These are phyloP conservation scores for Nitzschia inconspicua DNA, from an alignment of 108 stramenopile species.

Conservation along the genomic window DNA sequence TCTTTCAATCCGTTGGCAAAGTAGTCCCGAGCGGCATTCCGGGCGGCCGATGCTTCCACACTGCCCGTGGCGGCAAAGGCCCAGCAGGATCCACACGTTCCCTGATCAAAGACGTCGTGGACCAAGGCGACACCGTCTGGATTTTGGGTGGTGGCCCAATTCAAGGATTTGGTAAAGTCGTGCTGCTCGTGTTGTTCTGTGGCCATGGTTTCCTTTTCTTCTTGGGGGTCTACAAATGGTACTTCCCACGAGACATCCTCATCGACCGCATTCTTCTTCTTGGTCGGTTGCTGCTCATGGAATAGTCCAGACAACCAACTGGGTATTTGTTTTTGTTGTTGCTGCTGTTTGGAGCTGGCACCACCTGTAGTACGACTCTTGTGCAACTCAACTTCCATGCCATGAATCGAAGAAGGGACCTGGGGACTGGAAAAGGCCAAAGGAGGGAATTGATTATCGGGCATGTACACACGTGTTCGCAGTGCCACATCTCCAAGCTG, in stretches of 20 bases:
- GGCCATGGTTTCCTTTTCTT: neutral
- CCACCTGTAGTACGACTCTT: too few relatives aligned
- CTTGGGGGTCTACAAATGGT: neutral
- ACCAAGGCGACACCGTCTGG: conserved; percentile 77
- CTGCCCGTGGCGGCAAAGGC: conserved; percentile 95
- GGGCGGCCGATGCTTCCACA: conserved; percentile 80
- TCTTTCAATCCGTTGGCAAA: neutral
- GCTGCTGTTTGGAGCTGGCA: conserved; percentile 1
- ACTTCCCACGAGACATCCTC: neutral
- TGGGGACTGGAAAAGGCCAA: conserved; percentile 2
- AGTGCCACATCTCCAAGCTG: too few relatives aligned
- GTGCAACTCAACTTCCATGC: neutral
- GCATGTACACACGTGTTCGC: too few relatives aligned
- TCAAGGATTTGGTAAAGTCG: conserved; percentile 26
- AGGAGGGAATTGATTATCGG: too few relatives aligned
- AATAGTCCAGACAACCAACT: neutral
- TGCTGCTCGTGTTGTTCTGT: neutral
- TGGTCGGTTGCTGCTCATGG: neutral
- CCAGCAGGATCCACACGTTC: conserved; percentile 93
- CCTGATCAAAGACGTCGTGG: conserved; percentile 66
- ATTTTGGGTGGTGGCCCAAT: conserved; percentile 75
- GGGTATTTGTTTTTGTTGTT: neutral
- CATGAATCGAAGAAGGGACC: neutral
- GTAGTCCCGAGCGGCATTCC: conserved; percentile 43
- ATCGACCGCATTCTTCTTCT: neutral